Base-by-base conservation (phyloP, 1,139 yeast species). In the Debaryomyces nepalensis region DNA sequence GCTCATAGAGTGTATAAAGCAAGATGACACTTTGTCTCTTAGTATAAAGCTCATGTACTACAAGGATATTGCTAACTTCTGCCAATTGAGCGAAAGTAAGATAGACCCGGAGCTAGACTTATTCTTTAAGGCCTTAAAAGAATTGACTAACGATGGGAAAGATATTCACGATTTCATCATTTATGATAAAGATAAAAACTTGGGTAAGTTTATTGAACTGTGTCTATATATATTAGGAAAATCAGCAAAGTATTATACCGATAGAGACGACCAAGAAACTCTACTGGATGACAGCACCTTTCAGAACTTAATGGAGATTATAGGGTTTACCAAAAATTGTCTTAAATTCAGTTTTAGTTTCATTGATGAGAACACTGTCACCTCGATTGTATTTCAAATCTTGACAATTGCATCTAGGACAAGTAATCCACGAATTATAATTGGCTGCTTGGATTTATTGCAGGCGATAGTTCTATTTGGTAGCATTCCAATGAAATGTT, bases 71-170 rank as follows among this genome's bases (percentile, higher is more conserved):
- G 63, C 78, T 22, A 59, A 63, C n/a, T 75, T 68, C 48, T 75
- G 86, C 47, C 55, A 48, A 24, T 41, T 62, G 12, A 46, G 49
- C 8, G 59, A 51, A 5, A 40, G 46, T 5, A 52, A 44, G 14
- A 33, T 68, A 5, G 95, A 86, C 58, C 65, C 67, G 0, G 77
- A 77, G 32, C 75, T 82, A 51, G 81, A 77, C 36, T 55, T 77
- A 12, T 81, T 82, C 41, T 56, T 87, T 11, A 55, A 59, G 10
- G 83, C 86, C 3, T 58, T 88, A 32, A 61, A 62, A 26, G 57
- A 62, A 0, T 66, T 88, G 36, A 81, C 95, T 0, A 71, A 74
- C 29, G 70, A 79, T 46, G 95, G 95, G 0, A 66, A 75, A 33
- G 82, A 82, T 41, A 64, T 84, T 35, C 77, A 76, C 43, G 87